Evolutionary conservation across 1,139 yeast genomes (phyloP), one percentile per base, ranked within the genome.

Genomic region (Hanseniaspora sp.): DNA sequence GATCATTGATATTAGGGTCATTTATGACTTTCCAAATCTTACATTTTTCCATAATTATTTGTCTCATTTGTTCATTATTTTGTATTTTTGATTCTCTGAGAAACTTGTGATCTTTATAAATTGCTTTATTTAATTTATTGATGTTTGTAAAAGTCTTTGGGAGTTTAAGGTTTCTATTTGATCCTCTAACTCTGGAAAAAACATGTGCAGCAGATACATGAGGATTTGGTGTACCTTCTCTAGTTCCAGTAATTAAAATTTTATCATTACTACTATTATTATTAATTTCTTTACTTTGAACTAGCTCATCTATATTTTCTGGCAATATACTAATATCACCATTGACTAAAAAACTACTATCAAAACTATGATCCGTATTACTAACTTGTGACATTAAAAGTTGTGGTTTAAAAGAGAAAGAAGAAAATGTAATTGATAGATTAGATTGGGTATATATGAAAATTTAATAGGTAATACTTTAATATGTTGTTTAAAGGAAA

Each of bases 251-350:
- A 7, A n/a, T 33, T 29, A 30, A 23, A 3, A 35, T 17, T 17
- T 34, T 2, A 8, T 8, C 12, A 23, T 38, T 33, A 9, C 23
- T 15, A 12, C 9, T 23, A 41, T n/a, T 41, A 7, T 29, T 15
- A 13, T n/a, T 5, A 15, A n/a, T n/a, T n/a, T 43, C 28, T 15
- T 29, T 49, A 29, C 9, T 34, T 11, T 42, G 9, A 11, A 43
- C n/a, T 13, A 35, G 23, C 17, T 43, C 42, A 13, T 49, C 43
- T 5, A 49, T 43, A 39, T 43, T 30, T 12, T 41, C 35, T 1
- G 54, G 54, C 7, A 51, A 11, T 5, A 51, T 28, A 44, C 54
- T 51, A 13, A 51, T 51, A 30, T 51, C 54, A n/a, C 45, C 48
- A 33, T 51, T 41, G 7, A 51, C 13, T 8, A 51, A 12, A 29